These are phyloP conservation scores for Kandelia obovata DNA, from an alignment of 345 rosid genomes.

Conservation along the genomic window DNA sequence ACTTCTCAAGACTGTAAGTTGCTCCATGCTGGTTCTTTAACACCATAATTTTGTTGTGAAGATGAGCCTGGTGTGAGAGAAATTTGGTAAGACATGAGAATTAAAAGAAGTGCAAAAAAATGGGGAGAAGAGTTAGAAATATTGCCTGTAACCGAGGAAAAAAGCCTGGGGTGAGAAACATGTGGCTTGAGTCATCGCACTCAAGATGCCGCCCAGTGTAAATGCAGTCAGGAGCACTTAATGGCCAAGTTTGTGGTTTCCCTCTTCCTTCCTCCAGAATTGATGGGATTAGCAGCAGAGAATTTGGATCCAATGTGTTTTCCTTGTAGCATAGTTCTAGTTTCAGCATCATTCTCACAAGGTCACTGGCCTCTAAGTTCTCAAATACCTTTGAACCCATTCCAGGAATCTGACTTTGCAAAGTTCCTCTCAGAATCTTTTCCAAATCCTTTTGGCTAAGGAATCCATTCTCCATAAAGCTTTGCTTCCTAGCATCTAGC, in stretches of 20 bases:
- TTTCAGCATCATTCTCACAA: slow-evolving; percentile 80
- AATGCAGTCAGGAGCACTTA: slow-evolving; percentile 49
- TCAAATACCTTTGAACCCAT: slow-evolving; percentile 79
- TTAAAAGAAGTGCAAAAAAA: not conserved
- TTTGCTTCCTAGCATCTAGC: slow-evolving; percentile 62
- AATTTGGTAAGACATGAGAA: not conserved
- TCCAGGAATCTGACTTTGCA: slow-evolving; percentile 85
- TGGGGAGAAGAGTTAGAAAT: slow-evolving; percentile 2
- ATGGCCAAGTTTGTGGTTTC: slow-evolving; percentile 76
- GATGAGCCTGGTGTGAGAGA: slow-evolving; percentile 61
- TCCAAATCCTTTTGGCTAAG: slow-evolving; percentile 68
- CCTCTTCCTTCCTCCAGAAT: slow-evolving; percentile 97
- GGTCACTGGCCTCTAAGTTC: slow-evolving; percentile 63
- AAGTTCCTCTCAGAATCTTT: slow-evolving; percentile 62
- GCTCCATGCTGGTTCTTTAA: slow-evolving; percentile 83
- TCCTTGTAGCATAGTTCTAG: slow-evolving; percentile 76
- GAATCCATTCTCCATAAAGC: slow-evolving; percentile 55
- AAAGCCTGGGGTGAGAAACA: slow-evolving; percentile 85
- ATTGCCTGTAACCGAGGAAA: slow-evolving; percentile 90
- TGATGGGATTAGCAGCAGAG: slow-evolving; percentile 68
- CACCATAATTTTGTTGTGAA: slow-evolving; percentile 70
- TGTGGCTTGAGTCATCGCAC: slow-evolving; percentile 86
- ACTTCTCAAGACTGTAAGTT: slow-evolving; percentile 76
- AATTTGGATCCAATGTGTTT: slow-evolving; percentile 70
- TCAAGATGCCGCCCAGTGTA: slow-evolving; percentile 85